phyloP scores from a whole-genome alignment of 2,329 filamentous ascomycete species.

The Xylariaceae sp. region DNA sequence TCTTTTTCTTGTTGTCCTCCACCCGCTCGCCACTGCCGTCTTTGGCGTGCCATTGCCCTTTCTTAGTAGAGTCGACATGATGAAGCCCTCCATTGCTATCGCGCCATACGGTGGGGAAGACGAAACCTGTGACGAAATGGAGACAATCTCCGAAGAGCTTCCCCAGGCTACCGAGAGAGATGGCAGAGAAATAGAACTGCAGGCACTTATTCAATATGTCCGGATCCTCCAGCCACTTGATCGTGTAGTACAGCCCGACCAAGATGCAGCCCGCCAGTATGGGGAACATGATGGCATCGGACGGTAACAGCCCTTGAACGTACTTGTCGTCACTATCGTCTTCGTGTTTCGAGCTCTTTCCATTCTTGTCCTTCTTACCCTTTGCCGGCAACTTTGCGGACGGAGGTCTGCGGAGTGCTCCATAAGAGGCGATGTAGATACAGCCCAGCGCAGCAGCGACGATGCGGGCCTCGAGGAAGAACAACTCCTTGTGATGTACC shows the following conservation, averaged over 20 bases:
- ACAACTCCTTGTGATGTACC: conserved; percentile 33
- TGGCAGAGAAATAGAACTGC: conserved; percentile 73
- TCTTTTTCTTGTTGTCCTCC: conserved; percentile 29
- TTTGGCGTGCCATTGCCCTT: conserved; percentile 34
- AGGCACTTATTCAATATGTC: conserved; percentile 76
- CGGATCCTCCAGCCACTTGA: conserved; percentile 82
- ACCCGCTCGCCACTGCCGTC: conserved; percentile 21
- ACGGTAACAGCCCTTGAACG: conserved; percentile 60
- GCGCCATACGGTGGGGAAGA: conserved; percentile 70
- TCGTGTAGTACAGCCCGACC: conserved; percentile 74
- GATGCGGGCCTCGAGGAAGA: conserved; percentile 44
- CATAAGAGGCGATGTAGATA: conserved; percentile 79
- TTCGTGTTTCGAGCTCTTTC: conserved; percentile 42
- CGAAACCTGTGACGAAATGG: conserved; percentile 56
- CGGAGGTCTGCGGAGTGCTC: conserved; percentile 75
- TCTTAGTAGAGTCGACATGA: conserved; percentile 38
- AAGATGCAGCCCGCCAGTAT: conserved; percentile 69
- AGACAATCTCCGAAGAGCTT: conserved; percentile 69
- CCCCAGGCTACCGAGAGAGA: conserved; percentile 72
- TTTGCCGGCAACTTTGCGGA: conserved; percentile 62
- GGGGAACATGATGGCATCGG: conserved; percentile 81
- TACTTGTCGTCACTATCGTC: conserved; percentile 51
- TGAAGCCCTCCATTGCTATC: conserved; percentile 38
- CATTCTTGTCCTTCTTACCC: conserved; percentile 41
- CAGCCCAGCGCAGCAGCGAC: conserved; percentile 67